These are phyloP conservation scores for Coemansia sp. DNA, from an alignment of 192 early-diverging fungal species.

Conservation along the genomic window DNA sequence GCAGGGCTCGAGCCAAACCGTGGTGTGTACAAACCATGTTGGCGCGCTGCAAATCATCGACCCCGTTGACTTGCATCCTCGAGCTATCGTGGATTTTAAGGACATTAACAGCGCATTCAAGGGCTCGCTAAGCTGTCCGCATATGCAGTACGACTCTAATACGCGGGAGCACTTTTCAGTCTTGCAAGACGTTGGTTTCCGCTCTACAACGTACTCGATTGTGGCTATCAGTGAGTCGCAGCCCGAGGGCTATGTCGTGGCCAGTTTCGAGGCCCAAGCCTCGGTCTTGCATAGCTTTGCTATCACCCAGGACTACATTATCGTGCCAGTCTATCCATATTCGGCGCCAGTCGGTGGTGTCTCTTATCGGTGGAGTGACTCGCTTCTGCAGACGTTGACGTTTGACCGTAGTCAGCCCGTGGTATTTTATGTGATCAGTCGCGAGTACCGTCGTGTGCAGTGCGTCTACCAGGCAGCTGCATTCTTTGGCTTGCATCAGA, in stretches of 20 bases:
- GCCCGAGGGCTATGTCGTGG: slow-evolving; percentile 68
- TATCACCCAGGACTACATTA: slow-evolving; percentile 72
- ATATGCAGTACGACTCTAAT: slow-evolving; percentile 69
- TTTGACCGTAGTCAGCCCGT: slow-evolving; percentile 65
- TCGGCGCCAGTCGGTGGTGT: slow-evolving; percentile 64
- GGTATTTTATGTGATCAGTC: slow-evolving; percentile 75
- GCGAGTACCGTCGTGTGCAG: slow-evolving; percentile 67
- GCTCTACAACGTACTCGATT: slow-evolving; percentile 70
- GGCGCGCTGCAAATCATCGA: slow-evolving; percentile 73
- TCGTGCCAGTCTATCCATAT: slow-evolving; percentile 73
- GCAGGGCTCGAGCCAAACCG: slow-evolving; percentile 65
- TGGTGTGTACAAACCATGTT: slow-evolving; percentile 72
- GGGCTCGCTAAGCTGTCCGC: slow-evolving; percentile 69
- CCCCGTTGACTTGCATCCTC: slow-evolving; percentile 66
- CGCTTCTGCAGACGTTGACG: slow-evolving; percentile 69
- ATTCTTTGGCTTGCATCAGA: slow-evolving; percentile 69
- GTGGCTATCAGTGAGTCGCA: slow-evolving; percentile 65
- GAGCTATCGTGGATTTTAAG: slow-evolving; percentile 63
- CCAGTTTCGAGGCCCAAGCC: slow-evolving; percentile 65
- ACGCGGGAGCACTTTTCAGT: slow-evolving; percentile 80
- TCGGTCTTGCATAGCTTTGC: slow-evolving; percentile 80
- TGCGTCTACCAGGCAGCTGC: slow-evolving; percentile 71
- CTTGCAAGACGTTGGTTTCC: slow-evolving; percentile 72
- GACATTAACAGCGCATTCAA: slow-evolving; percentile 68
- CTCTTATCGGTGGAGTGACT: slow-evolving; percentile 69